Percentiles rank a stretch among this genome's conserved stretches.
Conservation (phyloP, 1,139 yeast genomes). For the Wickerhamomyces sp. region DNA sequence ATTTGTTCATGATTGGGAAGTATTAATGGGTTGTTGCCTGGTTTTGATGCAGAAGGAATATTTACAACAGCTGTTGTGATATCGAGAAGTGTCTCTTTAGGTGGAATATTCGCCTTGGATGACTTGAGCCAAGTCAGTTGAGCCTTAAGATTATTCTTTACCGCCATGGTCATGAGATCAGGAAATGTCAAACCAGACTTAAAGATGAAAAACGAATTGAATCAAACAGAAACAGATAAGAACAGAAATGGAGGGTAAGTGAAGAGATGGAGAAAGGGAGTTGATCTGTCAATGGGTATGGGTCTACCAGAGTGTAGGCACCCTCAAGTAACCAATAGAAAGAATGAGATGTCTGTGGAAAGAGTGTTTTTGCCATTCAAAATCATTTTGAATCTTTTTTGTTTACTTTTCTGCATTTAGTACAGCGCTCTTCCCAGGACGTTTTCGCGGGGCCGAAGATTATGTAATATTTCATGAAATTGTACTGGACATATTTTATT, state of each 20-base stretch:
- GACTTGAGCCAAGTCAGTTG: conserved; percentile 21
- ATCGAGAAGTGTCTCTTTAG: conserved; percentile 6
- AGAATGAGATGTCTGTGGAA: conserved; percentile 30
- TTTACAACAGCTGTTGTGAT: neutral
- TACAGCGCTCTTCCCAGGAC: neutral
- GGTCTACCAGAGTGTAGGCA: too few species aligned
- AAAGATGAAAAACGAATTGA: too few species aligned
- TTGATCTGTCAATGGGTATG: too few species aligned
- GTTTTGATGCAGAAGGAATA: neutral
- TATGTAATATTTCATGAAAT: too few species aligned
- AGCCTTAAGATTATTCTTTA: conserved; percentile 20
- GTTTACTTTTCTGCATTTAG: conserved; percentile 4
- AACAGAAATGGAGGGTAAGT: too few species aligned
- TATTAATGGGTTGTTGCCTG: neutral
- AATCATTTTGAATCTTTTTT: conserved; percentile 21
- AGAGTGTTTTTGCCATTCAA: conserved; percentile 32
- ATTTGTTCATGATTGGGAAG: neutral
- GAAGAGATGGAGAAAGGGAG: too few species aligned
- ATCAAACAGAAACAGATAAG: too few species aligned
- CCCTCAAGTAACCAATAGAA: too few species aligned
- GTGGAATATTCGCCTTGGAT: conserved; percentile 17
- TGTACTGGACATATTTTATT: too few species aligned
- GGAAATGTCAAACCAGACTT: neutral
- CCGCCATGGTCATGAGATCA: conserved; percentile 3
- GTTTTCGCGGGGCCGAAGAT: neutral